Evolutionary conservation across 2,329 filamentous ascomycete genomes (phyloP), one percentile per base, ranked within the genome.

Genomic region (Massarina eburnea): DNA sequence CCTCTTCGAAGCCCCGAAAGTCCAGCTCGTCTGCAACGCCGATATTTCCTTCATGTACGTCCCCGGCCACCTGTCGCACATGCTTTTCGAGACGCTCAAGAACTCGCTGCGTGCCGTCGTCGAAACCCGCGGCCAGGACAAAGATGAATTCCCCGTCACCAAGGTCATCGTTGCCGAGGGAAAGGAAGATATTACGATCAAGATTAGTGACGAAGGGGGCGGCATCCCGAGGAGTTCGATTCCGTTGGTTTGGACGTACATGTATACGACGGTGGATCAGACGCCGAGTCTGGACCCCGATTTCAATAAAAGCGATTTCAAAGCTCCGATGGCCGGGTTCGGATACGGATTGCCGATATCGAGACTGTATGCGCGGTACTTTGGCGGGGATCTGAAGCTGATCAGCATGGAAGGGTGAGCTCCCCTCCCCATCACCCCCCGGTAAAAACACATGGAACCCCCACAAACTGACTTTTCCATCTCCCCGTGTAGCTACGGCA

Each of bases 1-100:
- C 51, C 78, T 99, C 9, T 99, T 97, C 64, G 92, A 97, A 67
- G 91, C 94, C 8, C 94, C 94, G 45, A 95, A 95, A 71, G 87
- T 99, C 57, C 91, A 97, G 73, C 86, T 99, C 46, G 89, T 99
- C 49, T 99, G 94, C 78, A 91, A 91, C 64, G 88, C 90, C 15
- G 85, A 95, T 70, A 80, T 99, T 64, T 87, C 95, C 77, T 99
- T 99, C 76, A 99, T 99, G 94, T 99, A 99, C 68, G 94, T 99
- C 43, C 94, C 94, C 0, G 94, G 94, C n/a, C 94, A 99, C 74
- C 71, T 99, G 71, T 96, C 91, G 58, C 94, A 99, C 75, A 99
- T 99, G 94, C 86, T 99, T 41, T 99, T 99, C 72, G 94, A 99
- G 76, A 99, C 94, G 2, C 79, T 99, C 69, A 99, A 99, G 77